phyloP scores from a whole-genome alignment of 139 green algal genomes.

The Deuterostichococcus epilithicus region DNA sequence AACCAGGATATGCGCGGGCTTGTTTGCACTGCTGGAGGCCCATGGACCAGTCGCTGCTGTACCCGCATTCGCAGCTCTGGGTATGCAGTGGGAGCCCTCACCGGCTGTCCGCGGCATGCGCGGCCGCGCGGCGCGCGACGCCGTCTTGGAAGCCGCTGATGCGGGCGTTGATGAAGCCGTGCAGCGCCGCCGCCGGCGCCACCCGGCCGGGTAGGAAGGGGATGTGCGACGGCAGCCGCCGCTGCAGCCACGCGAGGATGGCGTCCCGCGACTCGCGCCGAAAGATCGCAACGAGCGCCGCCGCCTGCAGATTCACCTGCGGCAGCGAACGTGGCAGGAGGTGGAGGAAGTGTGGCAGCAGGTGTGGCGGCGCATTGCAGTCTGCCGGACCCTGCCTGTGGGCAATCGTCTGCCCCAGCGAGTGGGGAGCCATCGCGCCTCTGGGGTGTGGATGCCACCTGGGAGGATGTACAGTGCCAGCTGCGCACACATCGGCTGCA shows the following conservation, averaged over 20 bases:
- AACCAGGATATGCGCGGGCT: not conserved
- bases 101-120: conserved; percentile 9
- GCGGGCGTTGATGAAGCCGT: conserved; percentile 46
- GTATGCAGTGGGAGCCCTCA: not conserved
- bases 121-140: conserved; percentile 35
- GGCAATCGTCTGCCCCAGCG: too few species aligned
- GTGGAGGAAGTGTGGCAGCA: too few species aligned
- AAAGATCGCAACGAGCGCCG: conserved; percentile 70
- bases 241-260: conserved; percentile 43
- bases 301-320: conserved; percentile 24
- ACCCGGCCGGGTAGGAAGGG: conserved; percentile 22
- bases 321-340: too few species aligned
- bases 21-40: not conserved
- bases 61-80: not conserved
- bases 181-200: conserved; percentile 26
- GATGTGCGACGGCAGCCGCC: conserved; percentile 39
- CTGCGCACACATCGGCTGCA: too few species aligned
- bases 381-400: too few species aligned
- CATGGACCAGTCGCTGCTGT: not conserved
- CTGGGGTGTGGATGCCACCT: too few species aligned
- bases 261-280: conserved; percentile 44
- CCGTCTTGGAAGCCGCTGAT: conserved; percentile 69
- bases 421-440: too few species aligned
- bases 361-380: too few species aligned
- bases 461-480: too few species aligned